Percentiles rank a stretch among this genome's conserved stretches.
phyloP scores from a whole-genome alignment of 805 yeast species.

The Wickerhamiella lipophila region DNA sequence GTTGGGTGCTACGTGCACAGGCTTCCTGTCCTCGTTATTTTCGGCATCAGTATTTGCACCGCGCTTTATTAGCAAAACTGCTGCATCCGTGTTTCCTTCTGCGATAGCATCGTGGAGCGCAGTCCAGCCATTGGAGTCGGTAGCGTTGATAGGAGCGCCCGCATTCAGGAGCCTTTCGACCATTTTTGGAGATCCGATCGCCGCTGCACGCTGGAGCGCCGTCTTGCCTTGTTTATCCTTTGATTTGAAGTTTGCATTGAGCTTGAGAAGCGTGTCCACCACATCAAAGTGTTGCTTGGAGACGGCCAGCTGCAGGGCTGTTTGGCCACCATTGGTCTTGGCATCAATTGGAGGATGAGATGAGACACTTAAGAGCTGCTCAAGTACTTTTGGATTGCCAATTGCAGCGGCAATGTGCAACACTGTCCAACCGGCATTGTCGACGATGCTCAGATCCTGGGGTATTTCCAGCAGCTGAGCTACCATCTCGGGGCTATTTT shows the following conservation, averaged over 20 bases:
- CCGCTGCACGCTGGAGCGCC: conserved; percentile 73
- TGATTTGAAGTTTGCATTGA: conserved; percentile 47
- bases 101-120: conserved; percentile 82
- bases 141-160: conserved; percentile 52
- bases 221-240: conserved; percentile 56
- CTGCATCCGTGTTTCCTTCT: conserved; percentile 78
- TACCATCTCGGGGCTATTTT: conserved; percentile 41
- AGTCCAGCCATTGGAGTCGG: conserved; percentile 65
- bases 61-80: conserved; percentile 41
- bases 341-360: conserved; percentile 32
- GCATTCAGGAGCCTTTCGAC: conserved; percentile 42
- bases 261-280: conserved; percentile 42
- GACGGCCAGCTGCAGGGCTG: conserved; percentile 64
- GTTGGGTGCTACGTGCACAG: conserved; percentile 39
- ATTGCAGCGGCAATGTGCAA: conserved; percentile 69
- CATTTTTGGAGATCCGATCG: conserved; percentile 52
- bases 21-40: conserved; percentile 31
- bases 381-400: conserved; percentile 46
- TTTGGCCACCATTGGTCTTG: conserved; percentile 52
- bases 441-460: conserved; percentile 57
- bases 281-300: conserved; percentile 50
- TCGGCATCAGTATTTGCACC: conserved; percentile 52
- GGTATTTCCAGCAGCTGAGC: conserved; percentile 29
- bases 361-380: conserved; percentile 32
- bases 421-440: conserved; percentile 81